phyloP scores from a whole-genome alignment of 2,329 filamentous ascomycete species.

The Clonostachys chloroleuca region DNA sequence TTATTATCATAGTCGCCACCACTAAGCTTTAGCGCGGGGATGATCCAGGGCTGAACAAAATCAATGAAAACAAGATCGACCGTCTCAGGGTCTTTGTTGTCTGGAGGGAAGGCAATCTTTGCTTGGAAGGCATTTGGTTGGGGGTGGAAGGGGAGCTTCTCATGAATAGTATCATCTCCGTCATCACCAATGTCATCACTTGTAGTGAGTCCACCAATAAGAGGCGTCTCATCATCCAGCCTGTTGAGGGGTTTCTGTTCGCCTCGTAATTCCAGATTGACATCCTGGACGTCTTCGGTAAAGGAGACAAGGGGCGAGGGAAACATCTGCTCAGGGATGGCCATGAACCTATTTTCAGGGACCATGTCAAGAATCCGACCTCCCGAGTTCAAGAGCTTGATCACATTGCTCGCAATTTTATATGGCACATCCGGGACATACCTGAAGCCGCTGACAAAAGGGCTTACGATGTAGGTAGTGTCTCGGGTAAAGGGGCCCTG shows the following conservation, averaged over 20 bases:
- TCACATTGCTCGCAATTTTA: constrained; percentile 63
- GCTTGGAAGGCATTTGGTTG: constrained; percentile 83
- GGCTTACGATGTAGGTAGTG: constrained; percentile 79
- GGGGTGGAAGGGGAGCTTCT: constrained; percentile 66
- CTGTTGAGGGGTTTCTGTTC: constrained; percentile 18
- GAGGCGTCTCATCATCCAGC: constrained; percentile 19
- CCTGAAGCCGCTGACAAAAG: constrained; percentile 76
- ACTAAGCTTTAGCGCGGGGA: constrained; percentile 64
- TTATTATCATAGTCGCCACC: constrained; percentile 43
- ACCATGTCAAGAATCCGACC: constrained; percentile 38
- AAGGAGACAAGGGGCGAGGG: constrained; percentile 4
- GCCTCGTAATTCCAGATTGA: constrained; percentile 22
- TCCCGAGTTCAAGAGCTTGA: constrained; percentile 52
- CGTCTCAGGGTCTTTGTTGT: constrained; percentile 51
- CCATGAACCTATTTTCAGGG: constrained; percentile 39
- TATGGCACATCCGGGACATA: constrained; percentile 82
- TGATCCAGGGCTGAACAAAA: constrained; percentile 80
- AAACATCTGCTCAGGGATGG: constrained; percentile 40
- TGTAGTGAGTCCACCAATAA: constrained; percentile 78
- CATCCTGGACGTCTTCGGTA: constrained; percentile 10
- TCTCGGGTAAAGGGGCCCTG: constrained; percentile 87
- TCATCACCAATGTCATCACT: constrained; percentile 76
- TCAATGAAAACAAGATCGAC: constrained; percentile 91
- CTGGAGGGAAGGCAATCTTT: constrained; percentile 55
- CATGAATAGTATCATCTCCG: constrained; percentile 87